These are phyloP conservation scores for Yarrowia sp. DNA, from an alignment of 805 yeast species.

Conservation along the genomic window DNA sequence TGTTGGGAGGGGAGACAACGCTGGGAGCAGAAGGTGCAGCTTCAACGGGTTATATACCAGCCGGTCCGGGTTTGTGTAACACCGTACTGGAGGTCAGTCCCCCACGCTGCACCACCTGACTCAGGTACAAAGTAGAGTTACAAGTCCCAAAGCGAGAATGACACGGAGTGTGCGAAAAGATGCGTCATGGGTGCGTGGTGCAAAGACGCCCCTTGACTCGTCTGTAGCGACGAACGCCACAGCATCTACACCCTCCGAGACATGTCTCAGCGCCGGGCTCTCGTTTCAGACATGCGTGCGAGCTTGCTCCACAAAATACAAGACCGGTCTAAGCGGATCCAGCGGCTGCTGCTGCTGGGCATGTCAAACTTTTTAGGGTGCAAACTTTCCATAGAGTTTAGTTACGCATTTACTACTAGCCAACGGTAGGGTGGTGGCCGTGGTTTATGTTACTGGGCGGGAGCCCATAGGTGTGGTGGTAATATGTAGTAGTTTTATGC, in stretches of 20 bases:
- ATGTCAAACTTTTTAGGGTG: conserved; percentile 8
- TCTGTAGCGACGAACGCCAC: background rate
- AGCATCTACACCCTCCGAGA: background rate
- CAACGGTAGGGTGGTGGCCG: background rate
- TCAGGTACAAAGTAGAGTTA: conserved; percentile 16
- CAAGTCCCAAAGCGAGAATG: conserved; percentile 11
- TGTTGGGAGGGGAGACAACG: background rate
- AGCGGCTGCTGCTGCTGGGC: background rate
- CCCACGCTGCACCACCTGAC: conserved; percentile 10
- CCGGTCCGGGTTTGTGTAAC: background rate
- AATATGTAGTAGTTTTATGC: too few species aligned
- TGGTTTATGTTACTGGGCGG: background rate
- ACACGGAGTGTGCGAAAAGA: conserved; percentile 6
- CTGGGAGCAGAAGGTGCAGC: background rate
- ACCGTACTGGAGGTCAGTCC: background rate
- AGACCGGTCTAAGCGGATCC: too few species aligned
- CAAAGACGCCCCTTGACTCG: background rate
- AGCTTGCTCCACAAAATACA: background rate
- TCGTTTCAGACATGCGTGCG: background rate
- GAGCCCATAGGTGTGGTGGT: too few species aligned
- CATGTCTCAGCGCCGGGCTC: background rate
- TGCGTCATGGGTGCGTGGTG: conserved; percentile 10
- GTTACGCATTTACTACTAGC: background rate
- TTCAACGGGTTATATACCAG: background rate
- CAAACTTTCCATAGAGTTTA: conserved; percentile 20